These are phyloP conservation scores for Blastobotrys illinoisensis DNA, from an alignment of 1,139 yeast species.

Conservation along the genomic window DNA sequence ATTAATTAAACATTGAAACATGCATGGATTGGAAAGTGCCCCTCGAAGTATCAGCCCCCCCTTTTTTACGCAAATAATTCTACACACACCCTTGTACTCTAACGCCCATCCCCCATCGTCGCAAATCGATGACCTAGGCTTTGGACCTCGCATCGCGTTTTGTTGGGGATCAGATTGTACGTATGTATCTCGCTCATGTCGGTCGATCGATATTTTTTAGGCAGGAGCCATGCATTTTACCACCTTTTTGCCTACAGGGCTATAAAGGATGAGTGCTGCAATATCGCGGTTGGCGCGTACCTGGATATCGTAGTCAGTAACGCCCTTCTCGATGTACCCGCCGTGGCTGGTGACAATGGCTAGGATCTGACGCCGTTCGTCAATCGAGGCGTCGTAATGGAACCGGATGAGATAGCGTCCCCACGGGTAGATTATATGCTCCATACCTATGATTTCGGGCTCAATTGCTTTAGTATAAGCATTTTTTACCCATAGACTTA, in stretches of 20 bases:
- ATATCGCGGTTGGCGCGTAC: slow-evolving; percentile 12
- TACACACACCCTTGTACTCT: neutral
- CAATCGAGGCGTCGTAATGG: slow-evolving; percentile 7
- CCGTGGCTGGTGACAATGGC: slow-evolving; percentile 8
- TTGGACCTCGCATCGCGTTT: neutral
- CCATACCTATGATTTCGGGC: neutral
- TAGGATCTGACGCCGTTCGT: slow-evolving; percentile 8
- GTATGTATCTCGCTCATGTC: neutral
- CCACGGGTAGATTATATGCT: neutral
- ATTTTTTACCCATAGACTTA: neutral
- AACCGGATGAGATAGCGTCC: slow-evolving; percentile 13
- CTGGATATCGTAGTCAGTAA: slow-evolving; percentile 11
- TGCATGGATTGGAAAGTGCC: neutral
- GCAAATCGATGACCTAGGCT: neutral
- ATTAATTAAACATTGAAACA: neutral
- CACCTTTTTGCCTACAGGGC: neutral
- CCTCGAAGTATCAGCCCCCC: neutral
- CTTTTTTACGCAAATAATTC: neutral
- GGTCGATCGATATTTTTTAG: neutral
- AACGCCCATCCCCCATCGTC: neutral
- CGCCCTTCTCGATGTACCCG: slow-evolving; percentile 9
- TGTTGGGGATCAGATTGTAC: neutral
- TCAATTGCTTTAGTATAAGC: neutral
- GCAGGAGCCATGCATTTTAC: slow-evolving; percentile 13
- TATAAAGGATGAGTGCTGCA: slow-evolving; percentile 4